Evolutionary conservation across 2,329 filamentous ascomycete species (phyloP).

Genomic region (Coleophoma eucalyptorum): DNA sequence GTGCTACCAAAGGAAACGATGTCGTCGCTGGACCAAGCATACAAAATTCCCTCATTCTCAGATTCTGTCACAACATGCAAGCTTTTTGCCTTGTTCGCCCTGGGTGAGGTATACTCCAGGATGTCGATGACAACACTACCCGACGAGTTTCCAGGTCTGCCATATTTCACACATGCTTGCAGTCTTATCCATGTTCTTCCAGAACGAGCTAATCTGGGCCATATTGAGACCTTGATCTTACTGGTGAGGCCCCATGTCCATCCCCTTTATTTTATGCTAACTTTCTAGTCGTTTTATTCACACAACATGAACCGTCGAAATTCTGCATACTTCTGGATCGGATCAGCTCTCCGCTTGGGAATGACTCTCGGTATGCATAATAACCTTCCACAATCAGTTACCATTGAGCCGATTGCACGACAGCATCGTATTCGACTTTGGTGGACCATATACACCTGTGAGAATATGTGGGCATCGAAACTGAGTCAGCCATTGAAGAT

Average conservation of each 20-base stretch:
- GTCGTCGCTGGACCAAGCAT: constrained; percentile 31
- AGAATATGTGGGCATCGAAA: constrained; percentile 35
- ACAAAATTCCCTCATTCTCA: constrained; percentile 29
- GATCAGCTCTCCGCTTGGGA: constrained; percentile 38
- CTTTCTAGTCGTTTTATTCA: constrained; percentile 37
- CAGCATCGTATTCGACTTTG: constrained; percentile 36
- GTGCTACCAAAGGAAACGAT: constrained; percentile 34
- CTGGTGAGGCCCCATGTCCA: constrained; percentile 29
- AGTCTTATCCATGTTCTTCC: constrained; percentile 33
- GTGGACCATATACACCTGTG: constrained; percentile 38
- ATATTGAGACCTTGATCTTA: constrained; percentile 39
- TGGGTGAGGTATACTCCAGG: constrained; percentile 41
- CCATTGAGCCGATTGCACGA: constrained; percentile 23
- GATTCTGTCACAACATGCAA: constrained; percentile 34
- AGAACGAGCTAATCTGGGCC: constrained; percentile 38
- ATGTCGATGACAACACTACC: constrained; percentile 28
- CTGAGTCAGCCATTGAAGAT: constrained; percentile 33
- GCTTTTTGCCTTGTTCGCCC: constrained; percentile 39
- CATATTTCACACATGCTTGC: constrained; percentile 38
- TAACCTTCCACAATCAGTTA: constrained; percentile 32
- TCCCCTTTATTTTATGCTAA: neutral
- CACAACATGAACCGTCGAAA: constrained; percentile 40
- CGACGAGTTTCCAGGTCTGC: constrained; percentile 36
- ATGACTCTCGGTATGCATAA: constrained; percentile 35
- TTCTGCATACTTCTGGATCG: constrained; percentile 37